Evolutionary conservation across 23 red algal genomes (phyloP).

Genomic region (Pyropia yezoensis): DNA sequence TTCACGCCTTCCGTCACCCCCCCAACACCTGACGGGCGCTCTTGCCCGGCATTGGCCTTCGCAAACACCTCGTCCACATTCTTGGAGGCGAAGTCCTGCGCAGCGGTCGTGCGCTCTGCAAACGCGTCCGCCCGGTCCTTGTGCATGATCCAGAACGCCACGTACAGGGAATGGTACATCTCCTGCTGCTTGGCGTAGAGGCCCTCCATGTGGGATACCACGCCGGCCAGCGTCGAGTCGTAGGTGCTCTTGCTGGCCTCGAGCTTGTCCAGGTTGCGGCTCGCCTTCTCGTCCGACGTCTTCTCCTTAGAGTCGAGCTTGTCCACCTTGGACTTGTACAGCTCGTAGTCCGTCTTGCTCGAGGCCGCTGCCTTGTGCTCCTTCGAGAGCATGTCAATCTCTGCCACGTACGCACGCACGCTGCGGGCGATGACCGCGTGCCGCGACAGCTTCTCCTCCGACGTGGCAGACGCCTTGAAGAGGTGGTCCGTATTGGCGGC

Average conservation of each 20-base stretch:
- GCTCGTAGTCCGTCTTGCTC: conserved; percentile 30
- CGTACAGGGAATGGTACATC: conserved; percentile 38
- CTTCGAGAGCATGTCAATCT: conserved; percentile 23
- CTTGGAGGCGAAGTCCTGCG: too few relatives aligned
- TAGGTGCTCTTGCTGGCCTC: conserved; percentile 46
- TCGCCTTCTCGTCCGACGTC: conserved; percentile 22
- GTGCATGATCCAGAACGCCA: conserved; percentile 42
- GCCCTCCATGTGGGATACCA: conserved; percentile 26
- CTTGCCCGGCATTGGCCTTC: too few relatives aligned
- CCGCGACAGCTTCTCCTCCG: too few relatives aligned
- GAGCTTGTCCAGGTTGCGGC: conserved; percentile 38
- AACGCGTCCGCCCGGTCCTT: conserved; percentile 14
- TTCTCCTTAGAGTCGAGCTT: conserved; percentile 40
- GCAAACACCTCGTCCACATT: too few relatives aligned
- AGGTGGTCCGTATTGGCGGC: too few relatives aligned
- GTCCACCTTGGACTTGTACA: conserved; percentile 57
- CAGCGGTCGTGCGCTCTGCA: conserved; percentile 1
- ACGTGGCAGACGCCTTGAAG: too few relatives aligned
- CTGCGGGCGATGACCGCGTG: conserved; percentile 13
- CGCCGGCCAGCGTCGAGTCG: conserved; percentile 17
- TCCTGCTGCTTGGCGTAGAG: conserved; percentile 26
- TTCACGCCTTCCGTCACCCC: too few relatives aligned
- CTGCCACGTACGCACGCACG: conserved; percentile 35
- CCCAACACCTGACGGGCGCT: too few relatives aligned
- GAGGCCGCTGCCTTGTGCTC: conserved; percentile 19